phyloP scores from a whole-genome alignment of 345 rosid genomes.

The Triadica sebifera region DNA sequence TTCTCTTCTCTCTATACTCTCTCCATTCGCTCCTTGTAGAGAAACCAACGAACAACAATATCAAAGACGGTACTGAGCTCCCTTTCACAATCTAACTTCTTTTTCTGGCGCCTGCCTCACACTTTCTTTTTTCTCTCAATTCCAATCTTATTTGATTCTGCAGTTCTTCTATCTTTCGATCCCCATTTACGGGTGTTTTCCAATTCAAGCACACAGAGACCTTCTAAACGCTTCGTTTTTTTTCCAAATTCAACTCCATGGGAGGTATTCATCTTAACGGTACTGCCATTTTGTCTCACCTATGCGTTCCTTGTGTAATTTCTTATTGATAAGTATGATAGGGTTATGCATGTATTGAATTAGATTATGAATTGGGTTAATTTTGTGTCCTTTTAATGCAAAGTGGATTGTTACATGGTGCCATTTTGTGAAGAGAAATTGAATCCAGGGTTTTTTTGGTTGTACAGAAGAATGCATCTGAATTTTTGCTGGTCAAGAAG shows the following conservation, averaged over 20 bases:
- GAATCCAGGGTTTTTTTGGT: slow-evolving; percentile 45
- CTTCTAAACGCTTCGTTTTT: slow-evolving; percentile 20
- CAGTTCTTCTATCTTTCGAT: slow-evolving; percentile 5
- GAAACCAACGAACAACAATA: not conserved
- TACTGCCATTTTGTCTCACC: not conserved
- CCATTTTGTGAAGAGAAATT: slow-evolving; percentile 13
- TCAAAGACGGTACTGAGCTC: slow-evolving; percentile 5
- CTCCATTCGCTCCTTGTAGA: not conserved
- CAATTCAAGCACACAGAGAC: slow-evolving; percentile 13
- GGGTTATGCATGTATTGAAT: slow-evolving; percentile 31
- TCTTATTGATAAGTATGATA: slow-evolving; percentile 15
- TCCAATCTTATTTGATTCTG: not conserved
- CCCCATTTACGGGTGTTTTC: slow-evolving; percentile 4
- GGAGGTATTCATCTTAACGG: slow-evolving; percentile 23
- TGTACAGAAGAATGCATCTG: slow-evolving; percentile 44
- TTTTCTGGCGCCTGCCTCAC: slow-evolving; percentile 18
- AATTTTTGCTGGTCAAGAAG: slow-evolving; percentile 30
- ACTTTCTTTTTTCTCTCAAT: slow-evolving; percentile 3
- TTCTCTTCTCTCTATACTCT: not conserved
- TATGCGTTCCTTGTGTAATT: not conserved
- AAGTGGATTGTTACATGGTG: slow-evolving; percentile 15
- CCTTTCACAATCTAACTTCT: slow-evolving; percentile 20
- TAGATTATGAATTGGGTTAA: slow-evolving; percentile 24
- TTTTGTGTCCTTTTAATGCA: slow-evolving; percentile 15
- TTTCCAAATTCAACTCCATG: slow-evolving; percentile 23